Evolutionary conservation across 1,284 basidiomycete species (phyloP).

Genomic region (Apiotrichum sp.): DNA sequence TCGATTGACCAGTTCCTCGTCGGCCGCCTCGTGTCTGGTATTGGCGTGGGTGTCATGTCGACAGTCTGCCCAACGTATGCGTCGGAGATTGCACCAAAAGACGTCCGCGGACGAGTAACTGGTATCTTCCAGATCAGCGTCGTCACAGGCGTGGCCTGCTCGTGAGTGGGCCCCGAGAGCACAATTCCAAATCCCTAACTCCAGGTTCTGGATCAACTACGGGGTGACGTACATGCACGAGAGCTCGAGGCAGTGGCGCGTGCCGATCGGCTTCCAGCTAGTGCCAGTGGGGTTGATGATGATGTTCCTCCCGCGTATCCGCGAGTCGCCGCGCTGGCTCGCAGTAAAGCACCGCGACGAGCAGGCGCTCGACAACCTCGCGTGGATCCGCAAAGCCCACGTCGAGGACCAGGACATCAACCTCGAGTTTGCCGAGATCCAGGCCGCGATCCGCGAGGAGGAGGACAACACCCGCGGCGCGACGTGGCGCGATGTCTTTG

Average conservation of each 20-base stretch:
- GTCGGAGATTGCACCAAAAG: conserved; percentile 70
- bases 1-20: conserved; percentile 16
- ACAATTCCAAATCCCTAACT: neutral
- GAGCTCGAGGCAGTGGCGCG: conserved; percentile 33
- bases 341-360: conserved; percentile 54
- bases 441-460: conserved; percentile 52
- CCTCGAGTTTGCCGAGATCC: conserved; percentile 53
- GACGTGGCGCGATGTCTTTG: conserved; percentile 57
- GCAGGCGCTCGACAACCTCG: conserved; percentile 51
- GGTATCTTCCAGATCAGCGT: conserved; percentile 79
- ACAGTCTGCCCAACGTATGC: conserved; percentile 64
- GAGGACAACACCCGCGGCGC: conserved; percentile 36
- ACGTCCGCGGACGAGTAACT: conserved; percentile 59
- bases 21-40: conserved; percentile 64
- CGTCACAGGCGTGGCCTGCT: conserved; percentile 38
- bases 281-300: conserved; percentile 72
- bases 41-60: conserved; percentile 58
- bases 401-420: conserved; percentile 53
- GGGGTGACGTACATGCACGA: conserved; percentile 32
- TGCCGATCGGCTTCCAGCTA: conserved; percentile 43
- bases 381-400: conserved; percentile 57
- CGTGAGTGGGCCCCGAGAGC: neutral
- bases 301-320: conserved; percentile 62
- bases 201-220: conserved; percentile 34
- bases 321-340: conserved; percentile 53